A percentile compares a stretch with the other conserved stretches of the same genome.
phyloP scores from a whole-genome alignment of 768 basidiomycete genomes.

The Tylopilus felleus region DNA sequence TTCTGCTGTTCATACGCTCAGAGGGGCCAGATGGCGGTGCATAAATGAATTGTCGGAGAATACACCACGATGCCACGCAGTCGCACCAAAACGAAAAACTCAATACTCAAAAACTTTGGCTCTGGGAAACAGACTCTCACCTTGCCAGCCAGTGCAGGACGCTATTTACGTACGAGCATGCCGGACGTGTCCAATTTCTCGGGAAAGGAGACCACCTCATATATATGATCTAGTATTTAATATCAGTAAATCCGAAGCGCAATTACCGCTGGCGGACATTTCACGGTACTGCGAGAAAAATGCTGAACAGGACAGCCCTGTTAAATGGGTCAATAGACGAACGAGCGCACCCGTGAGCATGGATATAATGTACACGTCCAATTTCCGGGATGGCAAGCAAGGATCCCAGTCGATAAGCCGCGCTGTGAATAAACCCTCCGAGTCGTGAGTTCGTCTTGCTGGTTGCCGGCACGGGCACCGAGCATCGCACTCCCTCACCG shows the following conservation, averaged over 20 bases:
- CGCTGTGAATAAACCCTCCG: constrained; percentile 7
- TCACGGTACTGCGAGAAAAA: constrained; percentile 27
- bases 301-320: constrained; percentile 14
- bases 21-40: not conserved
- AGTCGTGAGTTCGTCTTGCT: constrained; percentile 2
- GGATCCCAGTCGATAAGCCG: constrained; percentile 15
- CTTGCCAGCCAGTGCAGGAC: constrained; percentile 15
- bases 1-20: constrained; percentile 1
- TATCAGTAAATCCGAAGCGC: constrained; percentile 25
- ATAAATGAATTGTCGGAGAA: not conserved
- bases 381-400: constrained; percentile 25
- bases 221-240: constrained; percentile 24
- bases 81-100: constrained; percentile 10
- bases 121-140: constrained; percentile 18
- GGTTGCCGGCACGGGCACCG: constrained; percentile 13
- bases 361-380: constrained; percentile 16
- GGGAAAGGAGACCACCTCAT: constrained; percentile 17
- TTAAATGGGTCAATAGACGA: constrained; percentile 3
- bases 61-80: not conserved
- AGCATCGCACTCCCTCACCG: constrained; percentile 16
- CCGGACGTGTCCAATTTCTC: constrained; percentile 19
- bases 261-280: constrained; percentile 32
- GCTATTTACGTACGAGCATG: constrained; percentile 24
- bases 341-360: constrained; percentile 7
- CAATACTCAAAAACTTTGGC: constrained; percentile 18